Percentiles rank a stretch among this genome's conserved stretches.
Conservation (phyloP, 768 basidiomycete species). For the Baorangia bicolor region DNA sequence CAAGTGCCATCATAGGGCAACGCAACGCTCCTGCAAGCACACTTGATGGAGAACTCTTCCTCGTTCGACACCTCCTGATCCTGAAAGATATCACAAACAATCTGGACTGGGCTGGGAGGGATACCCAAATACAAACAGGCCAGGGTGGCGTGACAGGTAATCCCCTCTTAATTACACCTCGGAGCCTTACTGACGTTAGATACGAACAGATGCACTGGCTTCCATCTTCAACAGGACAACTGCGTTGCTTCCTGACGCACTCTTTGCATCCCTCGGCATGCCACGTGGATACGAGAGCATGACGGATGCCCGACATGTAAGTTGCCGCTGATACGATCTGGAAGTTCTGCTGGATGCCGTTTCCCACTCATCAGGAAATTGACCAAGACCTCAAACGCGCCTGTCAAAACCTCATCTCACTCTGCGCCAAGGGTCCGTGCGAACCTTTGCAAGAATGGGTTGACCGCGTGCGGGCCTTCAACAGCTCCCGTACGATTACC, state of each 20-base stretch:
- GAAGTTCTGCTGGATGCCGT: not conserved
- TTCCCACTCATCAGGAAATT: conserved; percentile 58
- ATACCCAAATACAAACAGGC: conserved; percentile 42
- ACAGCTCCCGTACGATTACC: conserved; percentile 19
- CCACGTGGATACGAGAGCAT: conserved; percentile 60
- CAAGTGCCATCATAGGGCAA: conserved; percentile 59
- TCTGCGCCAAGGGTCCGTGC: conserved; percentile 57
- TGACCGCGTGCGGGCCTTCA: conserved; percentile 44
- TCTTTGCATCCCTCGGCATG: conserved; percentile 71
- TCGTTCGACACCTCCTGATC: conserved; percentile 86
- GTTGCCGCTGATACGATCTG: conserved; percentile 12
- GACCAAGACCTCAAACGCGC: conserved; percentile 81
- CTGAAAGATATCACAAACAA: conserved; percentile 87
- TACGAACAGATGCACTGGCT: conserved; percentile 27
- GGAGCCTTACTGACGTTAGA: conserved; percentile 1
- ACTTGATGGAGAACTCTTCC: conserved; percentile 81
- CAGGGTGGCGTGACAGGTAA: conserved; percentile 61
- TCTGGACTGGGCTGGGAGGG: conserved; percentile 59
- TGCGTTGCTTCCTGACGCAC: conserved; percentile 57
- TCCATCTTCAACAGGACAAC: conserved; percentile 34
- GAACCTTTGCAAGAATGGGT: conserved; percentile 64
- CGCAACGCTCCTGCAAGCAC: conserved; percentile 43
- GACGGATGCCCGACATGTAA: conserved; percentile 70
- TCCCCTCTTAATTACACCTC: not conserved
- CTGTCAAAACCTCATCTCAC: conserved; percentile 80